Conservation (phyloP, 495 filamentous ascomycete genomes). For the Eremomyces bilateralis region DNA sequence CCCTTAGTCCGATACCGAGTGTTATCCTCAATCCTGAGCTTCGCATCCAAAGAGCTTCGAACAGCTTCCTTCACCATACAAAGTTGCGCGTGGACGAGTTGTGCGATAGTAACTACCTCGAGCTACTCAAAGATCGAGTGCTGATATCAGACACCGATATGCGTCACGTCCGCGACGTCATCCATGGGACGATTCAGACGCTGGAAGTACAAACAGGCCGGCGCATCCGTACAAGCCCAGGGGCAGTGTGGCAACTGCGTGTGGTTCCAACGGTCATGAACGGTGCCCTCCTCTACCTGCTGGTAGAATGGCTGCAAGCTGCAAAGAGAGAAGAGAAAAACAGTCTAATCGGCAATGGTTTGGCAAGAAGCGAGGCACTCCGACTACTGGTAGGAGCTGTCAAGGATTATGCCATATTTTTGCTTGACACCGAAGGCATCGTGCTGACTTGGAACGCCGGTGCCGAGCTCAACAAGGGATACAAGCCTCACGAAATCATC, state of each 20-base stretch:
- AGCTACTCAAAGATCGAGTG: background rate
- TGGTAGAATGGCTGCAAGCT: constrained; percentile 7
- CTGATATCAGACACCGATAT: background rate
- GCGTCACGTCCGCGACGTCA: background rate
- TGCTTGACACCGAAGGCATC: constrained; percentile 34
- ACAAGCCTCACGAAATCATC: constrained; percentile 31
- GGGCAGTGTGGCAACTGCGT: constrained; percentile 6
- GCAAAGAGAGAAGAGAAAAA: constrained; percentile 6
- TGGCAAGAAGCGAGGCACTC: constrained; percentile 34
- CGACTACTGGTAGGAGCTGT: constrained; percentile 40
- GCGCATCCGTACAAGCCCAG: constrained; percentile 1
- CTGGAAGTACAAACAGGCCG: background rate
- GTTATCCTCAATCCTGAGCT: background rate
- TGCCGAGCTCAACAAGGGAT: constrained; percentile 37
- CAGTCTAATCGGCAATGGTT: constrained; percentile 18
- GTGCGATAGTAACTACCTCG: background rate
- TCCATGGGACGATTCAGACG: background rate
- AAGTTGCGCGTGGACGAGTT: background rate
- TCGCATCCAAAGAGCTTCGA: background rate
- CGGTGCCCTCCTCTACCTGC: constrained; percentile 5
- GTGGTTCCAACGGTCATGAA: constrained; percentile 6
- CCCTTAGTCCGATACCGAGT: background rate
- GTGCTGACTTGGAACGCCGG: constrained; percentile 42
- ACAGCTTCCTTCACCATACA: background rate
- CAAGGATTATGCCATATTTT: constrained; percentile 47